phyloP scores from a whole-genome alignment of 768 basidiomycete species.

The Lentinula detonsa region DNA sequence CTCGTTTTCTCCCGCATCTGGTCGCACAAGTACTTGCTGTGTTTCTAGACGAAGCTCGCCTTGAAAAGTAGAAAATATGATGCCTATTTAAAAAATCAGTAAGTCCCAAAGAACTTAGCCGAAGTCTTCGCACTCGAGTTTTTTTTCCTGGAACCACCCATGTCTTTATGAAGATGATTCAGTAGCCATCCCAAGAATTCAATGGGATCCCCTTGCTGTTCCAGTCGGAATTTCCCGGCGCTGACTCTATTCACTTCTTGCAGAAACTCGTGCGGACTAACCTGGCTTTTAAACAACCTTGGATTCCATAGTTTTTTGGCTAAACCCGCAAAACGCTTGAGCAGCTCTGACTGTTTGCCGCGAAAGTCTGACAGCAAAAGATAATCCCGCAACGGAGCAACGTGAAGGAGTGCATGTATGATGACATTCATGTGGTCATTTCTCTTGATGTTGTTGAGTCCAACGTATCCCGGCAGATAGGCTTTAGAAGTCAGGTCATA shows the following conservation, averaged over 20 bases:
- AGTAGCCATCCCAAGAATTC: constrained; percentile 96
- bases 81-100: constrained; percentile 42
- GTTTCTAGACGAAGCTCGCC: constrained; percentile 91
- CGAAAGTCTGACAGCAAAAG: constrained; percentile 70
- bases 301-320: constrained; percentile 98
- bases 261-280: constrained; percentile 97
- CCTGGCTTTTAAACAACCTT: constrained; percentile 93
- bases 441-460: constrained; percentile 94
- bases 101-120: constrained; percentile 13
- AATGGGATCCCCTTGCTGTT: constrained; percentile 92
- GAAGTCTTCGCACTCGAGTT: constrained; percentile 67
- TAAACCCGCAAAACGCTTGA: constrained; percentile 81
- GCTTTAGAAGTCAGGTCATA: constrained; percentile 80
- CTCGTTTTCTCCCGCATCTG: constrained; percentile 66
- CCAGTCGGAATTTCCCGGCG: constrained; percentile 85
- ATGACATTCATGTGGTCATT: constrained; percentile 99
- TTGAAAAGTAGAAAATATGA: constrained; percentile 91
- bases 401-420: constrained; percentile 88
- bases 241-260: constrained; percentile 94
- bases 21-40: constrained; percentile 86
- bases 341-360: constrained; percentile 78
- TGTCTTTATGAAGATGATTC: constrained; percentile 87
- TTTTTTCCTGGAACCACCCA: constrained; percentile 90
- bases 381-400: constrained; percentile 84
- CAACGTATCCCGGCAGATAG: constrained; percentile 91